These are phyloP conservation scores for Tolypocladium album DNA, from an alignment of 2,329 filamentous ascomycete genomes.

Conservation along the genomic window DNA sequence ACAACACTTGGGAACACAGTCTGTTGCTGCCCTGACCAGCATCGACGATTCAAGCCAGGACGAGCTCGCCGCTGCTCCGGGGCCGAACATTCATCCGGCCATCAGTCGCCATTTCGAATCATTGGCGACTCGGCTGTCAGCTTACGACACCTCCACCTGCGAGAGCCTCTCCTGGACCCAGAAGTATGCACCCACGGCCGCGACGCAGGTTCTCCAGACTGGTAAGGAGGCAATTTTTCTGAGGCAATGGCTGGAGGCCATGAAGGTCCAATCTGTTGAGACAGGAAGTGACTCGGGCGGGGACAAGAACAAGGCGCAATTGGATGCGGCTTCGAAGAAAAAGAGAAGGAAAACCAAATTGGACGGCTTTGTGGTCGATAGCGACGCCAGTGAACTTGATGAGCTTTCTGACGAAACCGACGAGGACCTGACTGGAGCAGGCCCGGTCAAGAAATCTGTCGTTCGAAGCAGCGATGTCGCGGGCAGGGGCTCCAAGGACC, in stretches of 20 bases:
- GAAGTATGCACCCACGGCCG: constrained; percentile 68
- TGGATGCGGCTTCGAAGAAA: constrained; percentile 33
- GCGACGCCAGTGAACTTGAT: constrained; percentile 56
- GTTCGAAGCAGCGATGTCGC: constrained; percentile 31
- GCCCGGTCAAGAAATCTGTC: constrained; percentile 40
- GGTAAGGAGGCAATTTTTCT: constrained; percentile 61
- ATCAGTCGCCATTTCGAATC: constrained; percentile 47
- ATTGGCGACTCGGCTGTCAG: constrained; percentile 54
- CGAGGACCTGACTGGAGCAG: constrained; percentile 25
- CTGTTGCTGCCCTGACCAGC: constrained; percentile 1
- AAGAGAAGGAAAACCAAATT: constrained; percentile 64
- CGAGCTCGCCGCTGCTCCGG: constrained; percentile 16
- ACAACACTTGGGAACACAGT: constrained; percentile 29
- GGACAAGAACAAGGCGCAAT: constrained; percentile 16
- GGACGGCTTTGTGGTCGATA: constrained; percentile 70
- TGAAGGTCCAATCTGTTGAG: constrained; percentile 69
- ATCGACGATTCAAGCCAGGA: constrained; percentile 20
- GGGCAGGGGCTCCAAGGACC: constrained; percentile 27
- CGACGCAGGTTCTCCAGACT: constrained; percentile 64
- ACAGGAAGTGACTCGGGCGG: constrained; percentile 34
- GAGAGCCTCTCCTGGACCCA: constrained; percentile 67
- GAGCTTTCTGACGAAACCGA: constrained; percentile 58
- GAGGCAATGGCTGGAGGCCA: constrained; percentile 67
- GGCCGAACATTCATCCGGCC: constrained; percentile 39
- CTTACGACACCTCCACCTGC: constrained; percentile 70